A percentile compares a stretch with the other conserved stretches of the same genome.
Evolutionary conservation across 1,284 basidiomycete species (phyloP).

Genomic region (Malassezia restricta): DNA sequence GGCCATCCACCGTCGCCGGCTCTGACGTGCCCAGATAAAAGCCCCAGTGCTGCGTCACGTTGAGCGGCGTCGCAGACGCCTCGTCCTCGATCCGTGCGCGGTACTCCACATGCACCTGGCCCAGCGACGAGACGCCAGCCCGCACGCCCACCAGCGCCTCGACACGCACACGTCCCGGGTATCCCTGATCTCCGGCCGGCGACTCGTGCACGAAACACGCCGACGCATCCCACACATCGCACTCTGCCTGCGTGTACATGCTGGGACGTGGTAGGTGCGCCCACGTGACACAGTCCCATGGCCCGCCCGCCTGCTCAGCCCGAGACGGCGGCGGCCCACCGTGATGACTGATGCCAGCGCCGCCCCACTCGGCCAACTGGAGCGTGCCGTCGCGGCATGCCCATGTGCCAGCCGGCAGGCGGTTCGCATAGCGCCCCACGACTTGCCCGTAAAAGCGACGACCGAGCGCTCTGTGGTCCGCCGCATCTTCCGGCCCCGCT

Average conservation of each 20-base stretch:
- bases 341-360: conserved; percentile 27
- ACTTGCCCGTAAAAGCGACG: conserved; percentile 35
- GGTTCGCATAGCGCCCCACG: conserved; percentile 38
- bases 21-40: conserved; percentile 30
- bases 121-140: conserved; percentile 3
- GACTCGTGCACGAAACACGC: conserved; percentile 25
- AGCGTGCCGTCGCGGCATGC: neutral
- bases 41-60: conserved; percentile 43
- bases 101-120: conserved; percentile 26
- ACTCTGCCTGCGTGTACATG: neutral
- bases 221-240: neutral
- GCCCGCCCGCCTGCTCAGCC: conserved; percentile 22
- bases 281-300: conserved; percentile 34
- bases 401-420: conserved; percentile 28
- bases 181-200: conserved; percentile 31
- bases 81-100: conserved; percentile 21
- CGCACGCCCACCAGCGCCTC: conserved; percentile 28
- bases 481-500: conserved; percentile 30
- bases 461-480: conserved; percentile 21
- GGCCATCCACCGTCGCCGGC: conserved; percentile 18
- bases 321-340: conserved; percentile 24
- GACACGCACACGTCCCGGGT: conserved; percentile 28
- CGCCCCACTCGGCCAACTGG: conserved; percentile 10
- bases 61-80: conserved; percentile 27
- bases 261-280: conserved; percentile 8